Evolutionary conservation across 2,329 filamentous ascomycete genomes (phyloP).

Genomic region (Cytospora leucostoma): DNA sequence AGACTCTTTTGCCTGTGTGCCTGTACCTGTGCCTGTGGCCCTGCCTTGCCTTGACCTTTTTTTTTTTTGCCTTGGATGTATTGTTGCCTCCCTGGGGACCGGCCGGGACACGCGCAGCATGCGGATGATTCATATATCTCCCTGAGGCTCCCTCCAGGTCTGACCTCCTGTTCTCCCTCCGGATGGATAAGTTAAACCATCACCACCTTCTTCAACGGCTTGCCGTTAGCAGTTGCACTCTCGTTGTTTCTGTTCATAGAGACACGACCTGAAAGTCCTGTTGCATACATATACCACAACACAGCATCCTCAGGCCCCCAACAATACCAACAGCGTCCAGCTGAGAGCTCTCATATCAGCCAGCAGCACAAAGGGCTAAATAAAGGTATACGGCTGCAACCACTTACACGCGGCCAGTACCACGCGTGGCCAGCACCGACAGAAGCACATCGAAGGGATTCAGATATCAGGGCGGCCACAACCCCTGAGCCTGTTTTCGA

Average conservation of each 20-base stretch:
- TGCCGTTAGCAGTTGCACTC: not conserved
- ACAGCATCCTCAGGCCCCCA: conserved; percentile 1
- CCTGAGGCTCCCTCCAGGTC: conserved; percentile 24
- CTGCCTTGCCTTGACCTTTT: conserved; percentile 6
- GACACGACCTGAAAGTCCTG: not conserved
- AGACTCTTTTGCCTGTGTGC: not conserved
- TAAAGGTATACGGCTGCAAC: conserved; percentile 13
- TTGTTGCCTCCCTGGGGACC: conserved; percentile 17
- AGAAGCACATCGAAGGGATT: not conserved
- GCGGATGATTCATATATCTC: conserved; percentile 27
- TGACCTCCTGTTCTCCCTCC: conserved; percentile 8
- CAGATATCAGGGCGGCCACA: conserved; percentile 6
- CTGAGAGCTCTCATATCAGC: conserved; percentile 1
- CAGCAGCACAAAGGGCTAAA: not conserved
- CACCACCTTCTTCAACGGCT: conserved; percentile 2
- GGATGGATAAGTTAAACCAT: conserved; percentile 11
- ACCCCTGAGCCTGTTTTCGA: conserved; percentile 6
- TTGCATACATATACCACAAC: conserved; percentile 1
- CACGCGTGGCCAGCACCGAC: conserved; percentile 2
- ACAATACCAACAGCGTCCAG: not conserved
- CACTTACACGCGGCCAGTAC: conserved; percentile 22
- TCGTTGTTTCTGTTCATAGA: not conserved
- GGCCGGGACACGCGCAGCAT: conserved; percentile 24
- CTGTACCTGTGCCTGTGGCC: not conserved
- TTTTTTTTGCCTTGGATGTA: conserved; percentile 14